Conservation (phyloP, 2,329 filamentous ascomycete genomes). For the Talaromyces sp. region DNA sequence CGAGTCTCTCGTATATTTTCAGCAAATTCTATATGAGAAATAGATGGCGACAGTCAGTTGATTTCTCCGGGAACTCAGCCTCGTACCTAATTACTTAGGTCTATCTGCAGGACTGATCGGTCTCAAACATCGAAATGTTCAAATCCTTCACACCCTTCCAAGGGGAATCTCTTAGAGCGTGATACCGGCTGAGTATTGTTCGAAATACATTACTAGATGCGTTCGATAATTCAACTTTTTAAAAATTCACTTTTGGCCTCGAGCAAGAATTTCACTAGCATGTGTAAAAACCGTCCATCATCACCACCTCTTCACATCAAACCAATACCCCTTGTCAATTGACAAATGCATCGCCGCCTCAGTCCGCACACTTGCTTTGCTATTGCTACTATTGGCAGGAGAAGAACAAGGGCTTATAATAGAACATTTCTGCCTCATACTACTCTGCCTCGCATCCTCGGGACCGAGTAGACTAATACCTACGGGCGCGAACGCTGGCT, state of each 20-base stretch:
- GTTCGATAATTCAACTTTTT: not conserved
- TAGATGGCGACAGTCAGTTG: too few species aligned
- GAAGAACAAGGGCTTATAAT: not conserved
- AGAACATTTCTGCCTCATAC: not conserved
- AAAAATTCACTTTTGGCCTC: not conserved
- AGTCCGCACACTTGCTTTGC: conserved; percentile 7
- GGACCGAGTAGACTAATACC: conserved; percentile 2
- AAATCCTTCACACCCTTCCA: too few species aligned
- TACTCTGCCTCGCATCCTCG: not conserved
- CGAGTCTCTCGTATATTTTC: too few species aligned
- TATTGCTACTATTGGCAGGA: not conserved
- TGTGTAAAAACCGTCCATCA: not conserved
- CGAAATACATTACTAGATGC: not conserved
- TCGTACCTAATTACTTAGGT: too few species aligned
- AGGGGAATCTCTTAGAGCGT: too few species aligned
- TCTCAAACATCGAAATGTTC: too few species aligned
- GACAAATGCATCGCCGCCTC: conserved; percentile 17
- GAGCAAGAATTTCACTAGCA: too few species aligned
- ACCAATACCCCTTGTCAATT: conserved; percentile 18
- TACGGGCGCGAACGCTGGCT: not conserved
- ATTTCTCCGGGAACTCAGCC: too few species aligned
- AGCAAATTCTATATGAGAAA: too few species aligned
- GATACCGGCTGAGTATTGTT: too few species aligned
- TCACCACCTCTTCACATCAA: conserved; percentile 10
- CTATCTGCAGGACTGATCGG: too few species aligned